Evolutionary conservation across 2,329 filamentous ascomycete species (phyloP), one percentile per base, ranked within the genome.

Genomic region (Hypoxylon sp.): DNA sequence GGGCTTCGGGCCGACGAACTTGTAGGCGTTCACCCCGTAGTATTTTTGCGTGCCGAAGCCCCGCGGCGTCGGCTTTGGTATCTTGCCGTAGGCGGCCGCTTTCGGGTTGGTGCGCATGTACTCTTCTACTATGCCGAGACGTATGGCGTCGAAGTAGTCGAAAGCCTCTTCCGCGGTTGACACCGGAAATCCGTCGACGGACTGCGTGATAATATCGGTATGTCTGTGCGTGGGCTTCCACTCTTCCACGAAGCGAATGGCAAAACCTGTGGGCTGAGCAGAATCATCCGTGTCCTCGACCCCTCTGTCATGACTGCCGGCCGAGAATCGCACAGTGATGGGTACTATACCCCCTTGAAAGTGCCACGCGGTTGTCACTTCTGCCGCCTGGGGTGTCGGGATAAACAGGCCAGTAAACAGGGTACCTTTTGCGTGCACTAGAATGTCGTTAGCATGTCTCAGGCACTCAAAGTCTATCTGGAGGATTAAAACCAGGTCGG

Each of bases 121-220:
- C 15, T 52, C 50, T 15, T 7, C 41, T 17, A 65, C 37, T 2
- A 50, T 32, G 2, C 51, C 54, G 41, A 56, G 34, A 19, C 47
- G 58, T 3, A 62, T 4, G 11, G 58, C 54, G 5, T 26, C 41
- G 32, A 65, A 65, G 59, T 62, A 65, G 2, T 53, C 62, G 1
- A 62, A 59, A 13, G 54, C 55, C 2, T 62, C 62, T 39, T 59
- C 13, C 4, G 50, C 55, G 24, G 32, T 56, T 3, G 62, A 56
- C 2, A 39, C 62, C 6, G 51, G 58, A 17, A 65, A 65, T 4
- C 62, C 59, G 41, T 65, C 62, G 2, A 65, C 62, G 11, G 62
- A 65, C 22, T 65, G 62, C 1, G 62, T 41, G 4, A 65, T 49
- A 39, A 65, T 65, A 26, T 65, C 62, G 11, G 62, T 65, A 34